These are phyloP conservation scores for Aureobasidium zeae DNA, from an alignment of 2,329 filamentous ascomycete genomes.

Conservation along the genomic window DNA sequence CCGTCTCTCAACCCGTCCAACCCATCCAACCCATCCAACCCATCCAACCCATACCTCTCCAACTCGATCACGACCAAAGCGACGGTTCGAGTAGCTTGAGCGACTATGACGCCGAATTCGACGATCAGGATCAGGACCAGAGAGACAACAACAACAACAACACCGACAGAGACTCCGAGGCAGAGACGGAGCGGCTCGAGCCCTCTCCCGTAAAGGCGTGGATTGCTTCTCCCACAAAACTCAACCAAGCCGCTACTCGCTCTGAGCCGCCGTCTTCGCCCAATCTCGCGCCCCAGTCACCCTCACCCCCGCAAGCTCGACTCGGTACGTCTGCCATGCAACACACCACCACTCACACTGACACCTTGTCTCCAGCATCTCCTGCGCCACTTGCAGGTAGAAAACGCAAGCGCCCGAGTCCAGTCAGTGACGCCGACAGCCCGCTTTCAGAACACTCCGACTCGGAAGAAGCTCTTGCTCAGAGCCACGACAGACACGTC, in stretches of 20 bases:
- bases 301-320: conserved; percentile 5
- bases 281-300: conserved; percentile 5
- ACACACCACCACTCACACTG: neutral
- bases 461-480: conserved; percentile 23
- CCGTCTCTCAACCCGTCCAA: conserved; percentile 4
- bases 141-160: conserved; percentile 32
- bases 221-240: conserved; percentile 56
- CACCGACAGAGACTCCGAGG: conserved; percentile 62
- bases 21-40: conserved; percentile 1
- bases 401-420: conserved; percentile 40
- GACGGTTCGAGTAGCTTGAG: conserved; percentile 78
- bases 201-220: conserved; percentile 43
- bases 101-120: conserved; percentile 78
- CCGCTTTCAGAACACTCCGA: conserved; percentile 31
- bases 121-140: conserved; percentile 37
- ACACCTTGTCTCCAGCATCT: neutral
- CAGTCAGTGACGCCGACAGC: conserved; percentile 25
- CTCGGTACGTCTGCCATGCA: neutral
- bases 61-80: conserved; percentile 19
- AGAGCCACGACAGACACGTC: conserved; percentile 24
- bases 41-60: conserved; percentile 1
- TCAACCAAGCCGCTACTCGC: conserved; percentile 47
- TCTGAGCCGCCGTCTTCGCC: conserved; percentile 28
- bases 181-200: conserved; percentile 87
- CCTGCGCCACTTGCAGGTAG: conserved; percentile 21